Evolutionary conservation across 1,139 yeast genomes (phyloP), one percentile per base, ranked within the genome.

Genomic region (Hyphopichia khmerensis): DNA sequence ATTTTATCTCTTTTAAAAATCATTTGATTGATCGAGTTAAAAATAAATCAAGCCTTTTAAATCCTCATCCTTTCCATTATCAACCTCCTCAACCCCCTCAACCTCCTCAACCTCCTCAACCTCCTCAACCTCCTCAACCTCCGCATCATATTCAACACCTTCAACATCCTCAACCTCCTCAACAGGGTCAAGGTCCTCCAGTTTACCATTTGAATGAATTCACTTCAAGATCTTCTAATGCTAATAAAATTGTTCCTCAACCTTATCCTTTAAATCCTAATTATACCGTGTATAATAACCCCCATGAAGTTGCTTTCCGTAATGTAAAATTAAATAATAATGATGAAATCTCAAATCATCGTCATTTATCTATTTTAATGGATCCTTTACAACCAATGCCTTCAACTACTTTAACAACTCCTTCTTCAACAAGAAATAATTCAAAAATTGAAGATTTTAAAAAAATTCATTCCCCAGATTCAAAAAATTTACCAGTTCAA

Each of bases 221-320:
- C n/a, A n/a, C 14, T n/a, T 33, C 26, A 17, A 11, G 21, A 18
- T 53, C 52, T 34, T 48, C 57, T 33, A 49, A 52, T 42, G 4
- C 19, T n/a, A 55, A 33, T 32, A 37, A 50, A 53, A 49, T 52
- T 30, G 62, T 64, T 6, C 70, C 72, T 3, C 73, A 68, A 48
- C 64, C 59, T 38, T 68, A 68, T 41, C 72, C 74, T 1, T 49
- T 68, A 33, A 67, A 68, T 43, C 72, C 72, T 1, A 67, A 68
- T 46, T 68, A 67, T 48, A 50, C 68, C 16, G 56, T 63, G 30
- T 62, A 61, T 46, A 52, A 52, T 39, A 27, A 53, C 39, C 30
- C 23, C 11, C 42, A 40, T 34, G 48, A 46, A 18, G 41, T 43
- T 3, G 18, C 47, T 33, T 34, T 39, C 24, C 21, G 35, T 11